Base-by-base conservation (phyloP, 495 filamentous ascomycete genomes). In the Immersiella caudata region DNA sequence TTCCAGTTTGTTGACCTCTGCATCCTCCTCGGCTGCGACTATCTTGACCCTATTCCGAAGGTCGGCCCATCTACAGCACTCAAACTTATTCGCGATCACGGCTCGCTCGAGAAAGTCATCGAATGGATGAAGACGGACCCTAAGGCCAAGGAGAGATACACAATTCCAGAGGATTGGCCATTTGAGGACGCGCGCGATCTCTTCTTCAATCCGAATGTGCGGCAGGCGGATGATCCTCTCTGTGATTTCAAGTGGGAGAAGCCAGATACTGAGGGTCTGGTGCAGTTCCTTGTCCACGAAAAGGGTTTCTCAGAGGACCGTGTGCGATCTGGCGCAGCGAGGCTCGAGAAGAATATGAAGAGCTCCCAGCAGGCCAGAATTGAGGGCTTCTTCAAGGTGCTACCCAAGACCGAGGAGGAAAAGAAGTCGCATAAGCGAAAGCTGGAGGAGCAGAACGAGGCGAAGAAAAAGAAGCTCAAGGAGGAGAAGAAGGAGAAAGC, bases 191-290 rank as follows among this genome's bases (percentile, higher is more conserved):
- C 95, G 14, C 91, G 95, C 14, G 88, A 91, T 11, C 87, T 99
- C 24, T 98, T 99, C 82, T 83, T 94, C 74, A 82, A 92, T 58
- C 95, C 95, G 0, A 92, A 97, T 73, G 93, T 97, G 16, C 88
- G 89, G n/a, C 77, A 83, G n/a, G 93, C 93, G 24, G 90, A 93
- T 69, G 84, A 96, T 70, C 88, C 91, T 6, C 89, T 91, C 40
- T 97, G 93, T 75, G 94, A 98, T 70, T 97, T 98, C 82, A 97
- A 96, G 79, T 99, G 95, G 95, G 92, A 97, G 27, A 89, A 88
- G 25, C 96, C 95, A 2, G 91, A 99, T 72, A 81, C 94, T 6
- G 93, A 97, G 4, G 94, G 91, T 0, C 83, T 99, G 1, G 82
- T 98, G 18, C 84, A 93, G 64, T 99, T 91, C 80, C 81, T 99